Percentiles rank a stretch among this genome's conserved stretches.
phyloP scores from a whole-genome alignment of 2,329 filamentous ascomycete species.

The Venturiaceae sp. region DNA sequence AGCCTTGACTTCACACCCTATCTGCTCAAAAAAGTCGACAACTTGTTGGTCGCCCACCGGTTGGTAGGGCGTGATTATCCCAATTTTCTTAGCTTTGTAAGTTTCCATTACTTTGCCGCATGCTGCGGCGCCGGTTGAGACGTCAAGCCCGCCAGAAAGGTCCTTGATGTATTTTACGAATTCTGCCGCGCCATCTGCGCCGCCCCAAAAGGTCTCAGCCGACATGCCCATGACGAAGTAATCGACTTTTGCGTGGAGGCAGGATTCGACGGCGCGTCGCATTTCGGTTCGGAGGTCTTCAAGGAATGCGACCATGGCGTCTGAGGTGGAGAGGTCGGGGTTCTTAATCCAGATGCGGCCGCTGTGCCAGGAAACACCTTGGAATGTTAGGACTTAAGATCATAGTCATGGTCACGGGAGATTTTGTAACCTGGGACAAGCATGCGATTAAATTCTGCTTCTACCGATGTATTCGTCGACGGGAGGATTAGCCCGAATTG shows the following conservation, averaged over 20 bases:
- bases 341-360: slow-evolving; percentile 21
- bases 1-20: slow-evolving; percentile 18
- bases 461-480: slow-evolving; percentile 24
- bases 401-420: not conserved
- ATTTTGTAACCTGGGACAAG: slow-evolving; percentile 14
- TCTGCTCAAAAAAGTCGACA: slow-evolving; percentile 21
- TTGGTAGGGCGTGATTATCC: slow-evolving; percentile 23
- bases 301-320: slow-evolving; percentile 21
- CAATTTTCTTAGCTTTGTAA: slow-evolving; percentile 19
- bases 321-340: slow-evolving; percentile 18
- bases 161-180: slow-evolving; percentile 21
- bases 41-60: slow-evolving; percentile 22
- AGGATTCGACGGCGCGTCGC: slow-evolving; percentile 17
- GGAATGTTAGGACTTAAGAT: slow-evolving; percentile 11
- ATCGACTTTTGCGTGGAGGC: slow-evolving; percentile 18
- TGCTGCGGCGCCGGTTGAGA: slow-evolving; percentile 22
- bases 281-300: slow-evolving; percentile 19
- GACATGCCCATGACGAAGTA: slow-evolving; percentile 25
- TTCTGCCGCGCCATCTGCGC: slow-evolving; percentile 18
- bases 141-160: slow-evolving; percentile 17
- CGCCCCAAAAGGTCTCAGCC: slow-evolving; percentile 24
- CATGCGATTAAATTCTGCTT: slow-evolving; percentile 24
- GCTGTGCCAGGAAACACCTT: slow-evolving; percentile 21
- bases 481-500: slow-evolving; percentile 23
- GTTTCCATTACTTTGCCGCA: slow-evolving; percentile 19